Evolutionary conservation across 345 rosid genomes (phyloP).

Genomic region (Eucalyptus regnans): DNA sequence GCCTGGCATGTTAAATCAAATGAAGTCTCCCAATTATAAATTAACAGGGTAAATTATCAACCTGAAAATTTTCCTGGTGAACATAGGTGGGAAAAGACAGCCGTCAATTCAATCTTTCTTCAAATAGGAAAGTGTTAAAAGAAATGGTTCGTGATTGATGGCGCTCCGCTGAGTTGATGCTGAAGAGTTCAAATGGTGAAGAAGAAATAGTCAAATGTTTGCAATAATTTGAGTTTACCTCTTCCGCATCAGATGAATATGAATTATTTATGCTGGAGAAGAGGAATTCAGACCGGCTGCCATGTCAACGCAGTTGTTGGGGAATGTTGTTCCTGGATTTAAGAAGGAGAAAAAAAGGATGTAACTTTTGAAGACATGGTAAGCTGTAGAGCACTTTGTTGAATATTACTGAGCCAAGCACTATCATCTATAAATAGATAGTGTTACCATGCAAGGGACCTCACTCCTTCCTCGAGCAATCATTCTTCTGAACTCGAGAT

Average conservation of each 20-base stretch:
- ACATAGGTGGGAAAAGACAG: neutral
- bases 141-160: neutral
- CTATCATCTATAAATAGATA: neutral
- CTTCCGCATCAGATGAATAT: neutral
- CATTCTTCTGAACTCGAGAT: neutral
- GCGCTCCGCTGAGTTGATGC: neutral
- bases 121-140: neutral
- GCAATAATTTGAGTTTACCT: neutral
- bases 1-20: neutral
- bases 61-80: neutral
- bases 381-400: neutral
- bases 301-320: neutral
- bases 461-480: neutral
- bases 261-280: neutral
- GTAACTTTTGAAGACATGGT: neutral
- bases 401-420: neutral
- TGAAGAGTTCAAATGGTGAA: neutral
- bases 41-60: neutral
- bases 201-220: neutral
- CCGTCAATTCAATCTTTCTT: neutral
- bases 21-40: neutral
- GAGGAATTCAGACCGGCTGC: neutral
- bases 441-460: neutral
- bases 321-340: neutral
- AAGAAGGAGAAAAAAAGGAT: neutral